Evolutionary conservation across 495 filamentous ascomycete genomes (phyloP).

Genomic region (Trichoderma erinaceum): DNA sequence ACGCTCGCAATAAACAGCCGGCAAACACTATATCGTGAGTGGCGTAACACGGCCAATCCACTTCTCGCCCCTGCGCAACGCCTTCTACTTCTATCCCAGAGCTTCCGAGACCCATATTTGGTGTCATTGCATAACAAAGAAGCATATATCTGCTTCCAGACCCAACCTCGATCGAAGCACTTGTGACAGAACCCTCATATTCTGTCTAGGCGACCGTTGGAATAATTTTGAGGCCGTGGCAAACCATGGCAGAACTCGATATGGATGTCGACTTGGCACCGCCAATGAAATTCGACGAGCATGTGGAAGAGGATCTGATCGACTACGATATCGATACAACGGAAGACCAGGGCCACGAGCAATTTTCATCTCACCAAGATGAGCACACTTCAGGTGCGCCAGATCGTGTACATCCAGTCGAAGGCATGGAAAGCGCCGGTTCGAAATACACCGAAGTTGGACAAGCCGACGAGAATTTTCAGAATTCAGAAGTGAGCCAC

Average conservation of each 20-base stretch:
- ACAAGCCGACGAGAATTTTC: not conserved
- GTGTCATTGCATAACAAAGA: not conserved
- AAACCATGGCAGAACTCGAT: not conserved
- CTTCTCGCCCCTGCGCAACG: not conserved
- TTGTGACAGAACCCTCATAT: not conserved
- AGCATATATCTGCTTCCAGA: not conserved
- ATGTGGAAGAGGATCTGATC: not conserved
- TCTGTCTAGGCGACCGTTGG: not conserved
- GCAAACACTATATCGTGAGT: not conserved
- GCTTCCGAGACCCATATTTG: not conserved
- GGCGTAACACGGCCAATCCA: not conserved
- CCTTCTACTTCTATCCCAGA: not conserved
- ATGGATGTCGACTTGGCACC: constrained; percentile 7
- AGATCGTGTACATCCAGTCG: not conserved
- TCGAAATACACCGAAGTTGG: not conserved
- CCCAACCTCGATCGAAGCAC: not conserved
- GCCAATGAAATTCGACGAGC: not conserved
- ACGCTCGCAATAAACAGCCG: not conserved
- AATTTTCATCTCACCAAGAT: not conserved
- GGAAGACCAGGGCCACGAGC: not conserved
- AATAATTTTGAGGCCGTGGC: not conserved
- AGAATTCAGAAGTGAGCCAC: not conserved
- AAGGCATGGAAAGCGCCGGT: not conserved
- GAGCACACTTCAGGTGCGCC: not conserved
- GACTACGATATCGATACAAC: constrained; percentile 9